Percentiles rank a stretch among this genome's conserved stretches.
These are phyloP conservation scores for Komagataea norvegica DNA, from an alignment of 1,139 yeast species.

Conservation along the genomic window DNA sequence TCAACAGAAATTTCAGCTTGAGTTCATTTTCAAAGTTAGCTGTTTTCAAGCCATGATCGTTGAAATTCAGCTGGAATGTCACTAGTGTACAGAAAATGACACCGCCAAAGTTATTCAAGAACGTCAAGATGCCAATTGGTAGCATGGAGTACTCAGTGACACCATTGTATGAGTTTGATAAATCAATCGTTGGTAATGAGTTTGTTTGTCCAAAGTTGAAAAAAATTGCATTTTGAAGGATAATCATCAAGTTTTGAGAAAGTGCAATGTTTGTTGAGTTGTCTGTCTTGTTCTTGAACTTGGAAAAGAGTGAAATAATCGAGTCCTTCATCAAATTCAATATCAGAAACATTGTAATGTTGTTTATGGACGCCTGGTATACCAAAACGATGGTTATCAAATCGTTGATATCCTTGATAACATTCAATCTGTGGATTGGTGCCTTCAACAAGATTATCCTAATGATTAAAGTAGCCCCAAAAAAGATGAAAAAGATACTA, in stretches of 20 bases:
- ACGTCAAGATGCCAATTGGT: constrained; percentile 76
- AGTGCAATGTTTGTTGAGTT: constrained; percentile 10
- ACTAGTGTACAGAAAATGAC: constrained; percentile 57
- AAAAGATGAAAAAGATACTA: constrained; percentile 20
- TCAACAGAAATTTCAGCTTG: constrained; percentile 35
- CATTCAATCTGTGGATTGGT: background rate
- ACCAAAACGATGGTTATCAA: constrained; percentile 52
- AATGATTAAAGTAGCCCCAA: constrained; percentile 7
- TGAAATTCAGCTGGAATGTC: constrained; percentile 37
- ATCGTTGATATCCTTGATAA: constrained; percentile 35
- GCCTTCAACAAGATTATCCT: constrained; percentile 14
- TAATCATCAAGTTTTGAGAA: constrained; percentile 23
- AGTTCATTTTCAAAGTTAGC: constrained; percentile 34
- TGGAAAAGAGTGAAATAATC: constrained; percentile 10
- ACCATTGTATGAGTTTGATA: constrained; percentile 91
- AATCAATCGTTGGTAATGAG: constrained; percentile 84
- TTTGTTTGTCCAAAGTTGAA: constrained; percentile 90
- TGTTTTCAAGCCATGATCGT: constrained; percentile 14
- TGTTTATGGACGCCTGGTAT: constrained; percentile 63
- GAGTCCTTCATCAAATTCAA: constrained; percentile 39
- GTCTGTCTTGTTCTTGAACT: background rate
- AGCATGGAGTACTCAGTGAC: constrained; percentile 59
- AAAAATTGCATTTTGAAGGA: constrained; percentile 70
- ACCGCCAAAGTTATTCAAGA: constrained; percentile 77
- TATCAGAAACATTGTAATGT: constrained; percentile 64